Percentiles rank a stretch among this genome's conserved stretches.
These are phyloP conservation scores for Suillus fuscotomentosus DNA, from an alignment of 768 basidiomycete genomes.

Conservation along the genomic window DNA sequence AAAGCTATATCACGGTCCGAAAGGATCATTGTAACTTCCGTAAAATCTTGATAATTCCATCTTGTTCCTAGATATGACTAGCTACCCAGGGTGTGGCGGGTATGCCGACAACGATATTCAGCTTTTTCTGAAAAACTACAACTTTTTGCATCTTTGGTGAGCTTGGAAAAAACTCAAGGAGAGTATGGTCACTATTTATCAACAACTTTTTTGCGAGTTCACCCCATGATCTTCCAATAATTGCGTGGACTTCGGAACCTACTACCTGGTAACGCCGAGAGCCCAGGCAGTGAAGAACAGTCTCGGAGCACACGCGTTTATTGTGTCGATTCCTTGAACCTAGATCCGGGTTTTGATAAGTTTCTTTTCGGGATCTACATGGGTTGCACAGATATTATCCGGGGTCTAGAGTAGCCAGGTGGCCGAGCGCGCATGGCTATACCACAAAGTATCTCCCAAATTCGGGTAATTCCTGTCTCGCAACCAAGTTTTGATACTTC, in stretches of 20 bases:
- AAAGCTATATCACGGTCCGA: background rate
- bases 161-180: background rate
- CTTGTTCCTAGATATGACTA: background rate
- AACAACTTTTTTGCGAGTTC: background rate
- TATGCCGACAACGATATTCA: background rate
- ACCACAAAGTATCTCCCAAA: background rate
- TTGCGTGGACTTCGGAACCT: background rate
- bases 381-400: background rate
- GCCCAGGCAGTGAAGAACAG: background rate
- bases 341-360: background rate
- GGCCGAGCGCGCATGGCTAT: background rate
- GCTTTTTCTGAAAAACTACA: background rate
- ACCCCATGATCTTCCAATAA: no score
- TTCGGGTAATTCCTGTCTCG: background rate
- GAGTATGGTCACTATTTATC: no score
- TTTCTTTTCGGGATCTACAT: background rate
- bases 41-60: background rate
- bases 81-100: background rate
- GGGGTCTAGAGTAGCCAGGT: background rate
- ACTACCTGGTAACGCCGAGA: background rate
- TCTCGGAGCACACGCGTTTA: background rate
- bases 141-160: background rate
- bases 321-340: background rate
- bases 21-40: background rate
- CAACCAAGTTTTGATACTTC: background rate